These are phyloP conservation scores for Naganishia sp. DNA, from an alignment of 1,284 basidiomycete genomes.

Conservation along the genomic window DNA sequence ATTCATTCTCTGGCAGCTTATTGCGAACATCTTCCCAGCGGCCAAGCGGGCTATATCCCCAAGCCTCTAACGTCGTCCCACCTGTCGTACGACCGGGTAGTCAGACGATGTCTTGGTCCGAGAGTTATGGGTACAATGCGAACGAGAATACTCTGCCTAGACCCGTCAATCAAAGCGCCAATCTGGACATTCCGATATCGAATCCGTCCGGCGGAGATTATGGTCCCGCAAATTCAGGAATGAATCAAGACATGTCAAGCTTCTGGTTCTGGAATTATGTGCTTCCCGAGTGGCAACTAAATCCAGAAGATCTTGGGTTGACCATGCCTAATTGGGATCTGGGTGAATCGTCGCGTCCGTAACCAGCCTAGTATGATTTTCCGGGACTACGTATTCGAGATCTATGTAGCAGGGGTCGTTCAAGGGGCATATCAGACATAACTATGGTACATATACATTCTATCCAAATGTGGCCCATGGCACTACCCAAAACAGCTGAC, in stretches of 20 bases:
- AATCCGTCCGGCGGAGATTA: neutral
- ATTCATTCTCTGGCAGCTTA: neutral
- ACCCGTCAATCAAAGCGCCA: neutral
- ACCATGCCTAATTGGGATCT: neutral
- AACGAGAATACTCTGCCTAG: neutral
- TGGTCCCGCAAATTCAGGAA: neutral
- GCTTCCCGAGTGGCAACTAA: conserved; percentile 10
- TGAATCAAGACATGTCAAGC: conserved; percentile 9
- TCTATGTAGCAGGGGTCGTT: too few species aligned
- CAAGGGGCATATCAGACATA: too few species aligned
- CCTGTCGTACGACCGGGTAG: neutral
- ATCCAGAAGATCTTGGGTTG: conserved; percentile 13
- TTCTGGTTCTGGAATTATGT: conserved; percentile 19
- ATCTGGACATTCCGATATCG: neutral
- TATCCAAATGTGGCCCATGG: too few species aligned
- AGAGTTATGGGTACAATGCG: neutral
- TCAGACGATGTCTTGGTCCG: neutral
- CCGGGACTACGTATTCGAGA: too few species aligned
- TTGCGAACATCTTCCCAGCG: neutral
- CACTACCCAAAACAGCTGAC: too few species aligned
- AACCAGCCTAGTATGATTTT: too few species aligned
- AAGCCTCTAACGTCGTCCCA: neutral
- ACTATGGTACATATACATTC: too few species aligned
- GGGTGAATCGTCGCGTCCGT: too few species aligned
- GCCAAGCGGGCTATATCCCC: conserved; percentile 14